Evolutionary conservation across 169 alveolate species (phyloP).

Genomic region (Eimeria maxima): DNA sequence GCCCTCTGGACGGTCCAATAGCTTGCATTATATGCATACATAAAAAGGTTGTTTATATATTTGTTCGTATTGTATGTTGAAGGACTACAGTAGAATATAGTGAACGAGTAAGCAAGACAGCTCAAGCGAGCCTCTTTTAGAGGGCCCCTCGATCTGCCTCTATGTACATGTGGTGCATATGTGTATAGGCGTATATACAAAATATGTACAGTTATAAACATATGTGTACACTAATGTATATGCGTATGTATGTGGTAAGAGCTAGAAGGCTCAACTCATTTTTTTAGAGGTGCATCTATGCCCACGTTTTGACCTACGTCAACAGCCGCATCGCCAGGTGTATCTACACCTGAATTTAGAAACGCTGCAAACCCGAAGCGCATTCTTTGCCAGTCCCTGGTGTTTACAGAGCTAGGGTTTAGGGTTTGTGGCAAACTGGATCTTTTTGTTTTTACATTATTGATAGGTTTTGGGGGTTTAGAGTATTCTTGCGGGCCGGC

Average conservation of each 20-base stretch:
- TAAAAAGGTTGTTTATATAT: too few species aligned
- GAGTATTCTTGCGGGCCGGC: background rate
- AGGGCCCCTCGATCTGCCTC: too few species aligned
- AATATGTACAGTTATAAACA: background rate
- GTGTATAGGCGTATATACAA: background rate
- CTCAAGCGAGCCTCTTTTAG: too few species aligned
- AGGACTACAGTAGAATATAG: too few species aligned
- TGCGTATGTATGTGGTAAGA: background rate
- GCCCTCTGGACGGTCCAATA: slow-evolving; percentile 80
- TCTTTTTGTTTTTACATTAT: background rate
- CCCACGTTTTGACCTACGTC: background rate
- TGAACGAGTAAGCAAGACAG: too few species aligned
- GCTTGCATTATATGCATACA: too few species aligned
- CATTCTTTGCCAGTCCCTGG: background rate
- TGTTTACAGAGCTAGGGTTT: background rate
- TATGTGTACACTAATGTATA: background rate
- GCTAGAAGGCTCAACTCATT: background rate
- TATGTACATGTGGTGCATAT: too few species aligned
- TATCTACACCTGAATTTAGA: background rate
- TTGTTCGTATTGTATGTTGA: too few species aligned
- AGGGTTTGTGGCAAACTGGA: background rate
- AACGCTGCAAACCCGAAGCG: background rate
- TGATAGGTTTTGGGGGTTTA: background rate
- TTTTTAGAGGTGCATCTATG: background rate
- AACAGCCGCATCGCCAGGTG: background rate